phyloP scores from a whole-genome alignment of 1,139 yeast species.

The Debaryomycetaceae sp. region DNA sequence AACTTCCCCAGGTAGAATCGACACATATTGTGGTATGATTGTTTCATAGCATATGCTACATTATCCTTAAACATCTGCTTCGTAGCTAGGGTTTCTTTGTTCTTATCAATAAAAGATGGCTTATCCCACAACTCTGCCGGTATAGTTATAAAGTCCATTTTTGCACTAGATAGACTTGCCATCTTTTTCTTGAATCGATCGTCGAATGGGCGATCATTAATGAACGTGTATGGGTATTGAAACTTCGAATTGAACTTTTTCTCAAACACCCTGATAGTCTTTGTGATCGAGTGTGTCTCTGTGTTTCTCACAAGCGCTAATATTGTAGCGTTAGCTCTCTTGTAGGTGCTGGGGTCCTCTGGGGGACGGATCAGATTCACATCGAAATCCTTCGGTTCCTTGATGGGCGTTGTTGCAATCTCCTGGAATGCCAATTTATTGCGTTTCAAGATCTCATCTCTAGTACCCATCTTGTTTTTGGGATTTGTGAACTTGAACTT shows the following conservation, averaged over 20 bases:
- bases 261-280: slow-evolving; percentile 59
- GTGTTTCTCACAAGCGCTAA: slow-evolving; percentile 66
- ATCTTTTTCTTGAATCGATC: slow-evolving; percentile 50
- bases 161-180: slow-evolving; percentile 41
- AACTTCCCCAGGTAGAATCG: slow-evolving; percentile 56
- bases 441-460: slow-evolving; percentile 25
- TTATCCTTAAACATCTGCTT: slow-evolving; percentile 37
- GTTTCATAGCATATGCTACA: slow-evolving; percentile 60
- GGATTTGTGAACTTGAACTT: slow-evolving; percentile 31
- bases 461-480: slow-evolving; percentile 22
- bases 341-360: slow-evolving; percentile 23
- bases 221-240: slow-evolving; percentile 75
- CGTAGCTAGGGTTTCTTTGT: slow-evolving; percentile 38
- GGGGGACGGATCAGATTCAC: slow-evolving; percentile 38
- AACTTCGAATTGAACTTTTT: slow-evolving; percentile 62
- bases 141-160: slow-evolving; percentile 56
- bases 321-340: slow-evolving; percentile 68
- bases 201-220: slow-evolving; percentile 68
- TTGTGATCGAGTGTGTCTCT: slow-evolving; percentile 48
- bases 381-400: slow-evolving; percentile 49
- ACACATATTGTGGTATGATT: slow-evolving; percentile 79
- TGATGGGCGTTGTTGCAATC: slow-evolving; percentile 29
- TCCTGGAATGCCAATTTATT: slow-evolving; percentile 32
- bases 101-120: slow-evolving; percentile 53
- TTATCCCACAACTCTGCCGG: slow-evolving; percentile 59